Evolutionary conservation across 371 early-diverging fungal species (phyloP).

Genomic region (Mucor sp.): DNA sequence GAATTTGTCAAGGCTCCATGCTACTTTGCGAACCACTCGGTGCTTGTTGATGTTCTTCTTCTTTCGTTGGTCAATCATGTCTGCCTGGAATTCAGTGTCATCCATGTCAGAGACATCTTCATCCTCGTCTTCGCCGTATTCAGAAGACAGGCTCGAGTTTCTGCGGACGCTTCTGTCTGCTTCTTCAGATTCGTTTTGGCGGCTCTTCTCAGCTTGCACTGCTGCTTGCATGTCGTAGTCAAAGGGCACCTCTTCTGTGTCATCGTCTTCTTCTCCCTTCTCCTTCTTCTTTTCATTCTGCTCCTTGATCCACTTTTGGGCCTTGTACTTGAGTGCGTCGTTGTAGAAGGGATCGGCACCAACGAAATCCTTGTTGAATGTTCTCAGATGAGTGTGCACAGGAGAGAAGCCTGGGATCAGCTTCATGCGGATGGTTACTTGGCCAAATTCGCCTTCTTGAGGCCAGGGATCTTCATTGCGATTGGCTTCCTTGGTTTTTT

Average conservation of each 20-base stretch:
- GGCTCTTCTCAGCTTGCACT: constrained; percentile 8
- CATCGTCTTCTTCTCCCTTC: background rate
- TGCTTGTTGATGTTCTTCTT: constrained; percentile 29
- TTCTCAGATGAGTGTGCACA: constrained; percentile 36
- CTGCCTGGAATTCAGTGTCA: constrained; percentile 19
- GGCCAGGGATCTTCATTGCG: constrained; percentile 41
- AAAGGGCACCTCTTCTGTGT: background rate
- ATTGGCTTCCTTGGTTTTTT: constrained; percentile 38
- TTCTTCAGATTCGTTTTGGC: background rate
- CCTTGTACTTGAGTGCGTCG: constrained; percentile 28
- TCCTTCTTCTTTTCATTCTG: constrained; percentile 17
- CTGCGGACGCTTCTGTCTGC: background rate
- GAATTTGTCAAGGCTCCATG: constrained; percentile 38
- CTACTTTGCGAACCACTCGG: constrained; percentile 33
- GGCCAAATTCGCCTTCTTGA: constrained; percentile 25
- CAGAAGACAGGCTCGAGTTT: constrained; percentile 25
- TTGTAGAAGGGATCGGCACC: constrained; percentile 43
- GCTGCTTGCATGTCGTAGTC: constrained; percentile 22
- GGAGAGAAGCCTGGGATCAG: constrained; percentile 45
- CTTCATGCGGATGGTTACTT: constrained; percentile 27
- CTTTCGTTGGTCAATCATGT: constrained; percentile 25
- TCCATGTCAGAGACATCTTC: constrained; percentile 9
- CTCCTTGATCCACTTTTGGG: constrained; percentile 38
- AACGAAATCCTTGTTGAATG: constrained; percentile 36
- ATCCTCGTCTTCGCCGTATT: constrained; percentile 27